phyloP scores from a whole-genome alignment of 2,329 filamentous ascomycete genomes.

The Pseudocercospora pini-densiflorae region DNA sequence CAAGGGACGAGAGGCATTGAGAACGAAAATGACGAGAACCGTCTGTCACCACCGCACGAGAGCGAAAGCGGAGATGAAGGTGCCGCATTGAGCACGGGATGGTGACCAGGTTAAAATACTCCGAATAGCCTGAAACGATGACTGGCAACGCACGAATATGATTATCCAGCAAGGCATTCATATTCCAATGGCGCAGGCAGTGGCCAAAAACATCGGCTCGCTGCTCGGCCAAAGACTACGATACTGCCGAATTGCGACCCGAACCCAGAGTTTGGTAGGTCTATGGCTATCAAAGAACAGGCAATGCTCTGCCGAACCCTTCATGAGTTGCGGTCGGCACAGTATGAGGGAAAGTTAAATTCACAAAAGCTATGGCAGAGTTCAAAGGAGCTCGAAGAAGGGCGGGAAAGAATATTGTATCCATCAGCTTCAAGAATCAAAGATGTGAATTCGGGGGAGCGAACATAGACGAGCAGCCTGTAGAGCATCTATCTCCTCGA shows the following conservation, averaged over 20 bases:
- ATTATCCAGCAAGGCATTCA: background rate
- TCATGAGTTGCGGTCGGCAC: background rate
- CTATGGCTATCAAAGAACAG: background rate
- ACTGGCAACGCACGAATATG: background rate
- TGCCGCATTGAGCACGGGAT: background rate
- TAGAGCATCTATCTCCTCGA: background rate
- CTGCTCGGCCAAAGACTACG: background rate
- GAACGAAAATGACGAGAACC: background rate
- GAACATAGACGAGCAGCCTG: background rate
- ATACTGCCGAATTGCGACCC: background rate
- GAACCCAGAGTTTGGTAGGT: background rate
- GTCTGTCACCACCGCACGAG: background rate
- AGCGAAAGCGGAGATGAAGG: conserved; percentile 2
- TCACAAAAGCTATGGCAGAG: background rate
- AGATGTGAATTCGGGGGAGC: background rate
- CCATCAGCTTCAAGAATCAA: background rate
- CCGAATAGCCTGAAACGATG: background rate
- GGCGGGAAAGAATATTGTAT: background rate
- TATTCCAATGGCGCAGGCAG: background rate
- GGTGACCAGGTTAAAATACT: background rate
- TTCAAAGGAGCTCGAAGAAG: background rate
- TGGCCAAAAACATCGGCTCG: background rate
- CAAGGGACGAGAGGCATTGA: background rate
- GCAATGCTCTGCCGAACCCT: background rate
- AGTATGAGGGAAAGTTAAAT: no score